Evolutionary conservation across 1,284 basidiomycete species (phyloP), one percentile per base, ranked within the genome.

Genomic region (Moesziomyces globuligerus): DNA sequence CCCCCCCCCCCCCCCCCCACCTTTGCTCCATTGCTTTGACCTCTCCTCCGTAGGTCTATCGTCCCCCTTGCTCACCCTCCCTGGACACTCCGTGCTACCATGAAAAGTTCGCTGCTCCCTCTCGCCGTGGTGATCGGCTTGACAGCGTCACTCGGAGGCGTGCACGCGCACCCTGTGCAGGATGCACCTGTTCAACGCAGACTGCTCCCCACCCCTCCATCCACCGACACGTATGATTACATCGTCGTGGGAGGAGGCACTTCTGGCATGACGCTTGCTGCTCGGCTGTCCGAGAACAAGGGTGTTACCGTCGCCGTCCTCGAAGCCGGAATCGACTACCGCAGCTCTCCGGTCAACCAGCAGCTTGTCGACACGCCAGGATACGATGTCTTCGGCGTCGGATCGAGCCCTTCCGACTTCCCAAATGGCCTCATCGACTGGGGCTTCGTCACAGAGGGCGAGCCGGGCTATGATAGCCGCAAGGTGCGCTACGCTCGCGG

Each of bases 171-270:
- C 10, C 61, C 54, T 6, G 45, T 46, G 34, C 17, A 41, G 1
- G 38, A 50, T 6, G n/a, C 32, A 2, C 36, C 18, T 13, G 18
- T 48, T 17, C 25, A 48, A 3, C 45, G 45, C 3, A 23, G 52
- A 13, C 54, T 57, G 20, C 45, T 46, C 11, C 29, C 40, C n/a
- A 6, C 29, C 7, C 23, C 15, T 26, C 25, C 48, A 1, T 13
- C 41, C 9, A 45, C 45, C 17, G 58, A 68, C 38, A 61, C 51
- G 1, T 71, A 71, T 34, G 72, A 77, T 48, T 75, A 77, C 41
- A 37, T 78, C 26, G 52, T 76, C n/a, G 72, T 76, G 6, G 75
- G 74, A 6, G 74, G 46, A 15, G 72, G 72, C 18, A 77, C 73
- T 0, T 56, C 70, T 2, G 76, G 76, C 10, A 59, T 78, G 51